Base-by-base conservation (phyloP, 2,329 filamentous ascomycete species). In the Talaromyces pinophilus region DNA sequence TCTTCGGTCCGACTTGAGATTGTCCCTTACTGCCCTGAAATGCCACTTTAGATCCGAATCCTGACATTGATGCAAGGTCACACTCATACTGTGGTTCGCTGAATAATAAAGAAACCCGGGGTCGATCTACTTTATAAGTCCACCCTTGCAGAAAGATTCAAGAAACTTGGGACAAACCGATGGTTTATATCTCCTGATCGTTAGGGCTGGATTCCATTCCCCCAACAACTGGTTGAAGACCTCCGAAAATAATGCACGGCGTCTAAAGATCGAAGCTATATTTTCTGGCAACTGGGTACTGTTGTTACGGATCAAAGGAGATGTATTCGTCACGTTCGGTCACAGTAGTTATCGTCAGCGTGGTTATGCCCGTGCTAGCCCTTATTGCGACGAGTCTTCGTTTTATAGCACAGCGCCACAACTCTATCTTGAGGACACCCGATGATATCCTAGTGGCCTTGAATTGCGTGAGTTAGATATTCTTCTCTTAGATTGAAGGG, bases 281-380 rank as follows among this genome's bases (percentile, higher is more conserved):
- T 54, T n/a, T 2, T 5, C 13, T n/a, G 6, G 33, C 25, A 33
- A 54, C 5, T 28, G 5, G 17, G 5, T 52, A 30, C 48, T 17
- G 22, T 22, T 50, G 22, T 1, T 19, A 55, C 30, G 15, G 3
- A 35, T 6, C 2, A 55, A 55, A 35, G 8, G 3, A 5, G 17
- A 64, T 64, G 62, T 64, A 64, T 59, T 64, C 62, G 5, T 64
- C 50, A 6, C 48, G 50, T 5, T 57, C 62, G 13, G 50, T 46
- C 7, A 64, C 62, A 11, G 33, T 40, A 22, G 25, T 59, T 5
- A 25, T 57, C 28, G 50, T 64, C 17, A 64, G 62, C 22, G 62
- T 64, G 38, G 38, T 57, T 28, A 28, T 64, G 50, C 62, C 62
- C 28, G 17, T n/a, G 28, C 8, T 64, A 28, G 54, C 17, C 17